Conservation (phyloP, 164 flowering plant genomes). For the Protea cynaroides region DNA sequence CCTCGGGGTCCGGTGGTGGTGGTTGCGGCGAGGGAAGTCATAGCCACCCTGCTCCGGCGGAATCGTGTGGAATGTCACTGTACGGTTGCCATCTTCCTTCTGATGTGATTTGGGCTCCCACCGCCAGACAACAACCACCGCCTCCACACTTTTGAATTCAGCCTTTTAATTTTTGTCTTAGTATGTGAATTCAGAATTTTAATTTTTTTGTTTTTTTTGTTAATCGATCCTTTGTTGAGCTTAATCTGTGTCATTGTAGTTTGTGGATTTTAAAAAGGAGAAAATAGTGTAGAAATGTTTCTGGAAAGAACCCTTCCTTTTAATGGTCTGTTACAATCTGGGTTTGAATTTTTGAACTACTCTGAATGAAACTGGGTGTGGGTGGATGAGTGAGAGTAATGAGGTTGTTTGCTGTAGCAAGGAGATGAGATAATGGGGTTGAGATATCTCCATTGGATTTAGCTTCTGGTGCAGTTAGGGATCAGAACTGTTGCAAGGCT, state of each 20-base stretch:
- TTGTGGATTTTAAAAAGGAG: background rate
- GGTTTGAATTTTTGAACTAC: background rate
- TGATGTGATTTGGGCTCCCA: slow-evolving; percentile 68
- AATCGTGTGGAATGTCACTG: slow-evolving; percentile 34
- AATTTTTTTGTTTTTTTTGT: background rate
- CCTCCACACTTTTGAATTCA: slow-evolving; percentile 25
- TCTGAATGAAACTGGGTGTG: too few species aligned
- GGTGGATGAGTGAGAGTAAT: too few species aligned
- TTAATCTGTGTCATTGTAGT: background rate
- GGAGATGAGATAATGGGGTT: background rate
- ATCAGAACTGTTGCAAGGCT: too few species aligned
- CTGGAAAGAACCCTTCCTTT: background rate
- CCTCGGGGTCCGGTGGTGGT: slow-evolving; percentile 7
- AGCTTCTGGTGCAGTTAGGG: background rate
- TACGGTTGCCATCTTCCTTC: slow-evolving; percentile 45
- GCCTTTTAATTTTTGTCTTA: background rate
- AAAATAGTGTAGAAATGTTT: background rate
- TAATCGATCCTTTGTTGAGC: background rate
- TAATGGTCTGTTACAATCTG: too few species aligned
- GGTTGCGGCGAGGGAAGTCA: slow-evolving; percentile 30
- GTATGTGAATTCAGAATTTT: background rate
- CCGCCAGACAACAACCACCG: slow-evolving; percentile 42
- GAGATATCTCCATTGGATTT: slow-evolving; percentile 14
- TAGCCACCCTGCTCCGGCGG: slow-evolving; percentile 10
- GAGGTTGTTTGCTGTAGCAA: too few species aligned